These are phyloP conservation scores for Cutaneotrichosporon sp. DNA, from an alignment of 1,284 basidiomycete species.

Conservation along the genomic window DNA sequence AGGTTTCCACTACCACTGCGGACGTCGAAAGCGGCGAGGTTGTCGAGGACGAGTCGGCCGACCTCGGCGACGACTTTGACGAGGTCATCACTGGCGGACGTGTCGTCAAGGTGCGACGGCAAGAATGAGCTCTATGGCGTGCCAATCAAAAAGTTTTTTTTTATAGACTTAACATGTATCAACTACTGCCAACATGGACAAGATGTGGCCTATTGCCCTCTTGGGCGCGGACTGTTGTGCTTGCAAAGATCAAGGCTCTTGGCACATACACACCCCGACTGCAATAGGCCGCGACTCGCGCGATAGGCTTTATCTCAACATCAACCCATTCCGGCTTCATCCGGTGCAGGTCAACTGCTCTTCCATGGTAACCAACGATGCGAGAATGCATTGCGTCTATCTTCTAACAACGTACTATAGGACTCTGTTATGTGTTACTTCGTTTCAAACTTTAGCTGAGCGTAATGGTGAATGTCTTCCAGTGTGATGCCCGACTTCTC, in stretches of 20 bases:
- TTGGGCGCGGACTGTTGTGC: too few species aligned
- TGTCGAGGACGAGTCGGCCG: constrained; percentile 15
- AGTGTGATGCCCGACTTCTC: constrained; percentile 64
- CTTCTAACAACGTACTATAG: not conserved
- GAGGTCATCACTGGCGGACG: constrained; percentile 18
- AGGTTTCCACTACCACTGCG: constrained; percentile 6
- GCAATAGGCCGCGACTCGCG: too few species aligned
- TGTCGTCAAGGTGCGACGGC: constrained; percentile 16
- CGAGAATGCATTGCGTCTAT: not conserved
- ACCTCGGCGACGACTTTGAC: constrained; percentile 18
- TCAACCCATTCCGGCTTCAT: too few species aligned
- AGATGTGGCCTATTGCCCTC: too few species aligned
- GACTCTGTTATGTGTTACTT: not conserved
- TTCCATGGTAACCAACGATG: not conserved
- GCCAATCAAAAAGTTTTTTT: too few species aligned
- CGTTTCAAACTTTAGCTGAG: constrained; percentile 1
- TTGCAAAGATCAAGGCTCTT: too few species aligned
- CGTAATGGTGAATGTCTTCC: constrained; percentile 54
- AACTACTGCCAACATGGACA: too few species aligned
- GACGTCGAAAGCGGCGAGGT: constrained; percentile 19
- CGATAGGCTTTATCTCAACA: too few species aligned
- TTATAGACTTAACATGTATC: too few species aligned
- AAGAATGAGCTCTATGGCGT: constrained; percentile 18
- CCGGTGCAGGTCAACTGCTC: too few species aligned
- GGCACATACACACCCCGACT: too few species aligned